A percentile compares a stretch with the other conserved stretches of the same genome.
Evolutionary conservation across 2,329 filamentous ascomycete genomes (phyloP).

Genomic region (Trichophyton mentagrophytes): DNA sequence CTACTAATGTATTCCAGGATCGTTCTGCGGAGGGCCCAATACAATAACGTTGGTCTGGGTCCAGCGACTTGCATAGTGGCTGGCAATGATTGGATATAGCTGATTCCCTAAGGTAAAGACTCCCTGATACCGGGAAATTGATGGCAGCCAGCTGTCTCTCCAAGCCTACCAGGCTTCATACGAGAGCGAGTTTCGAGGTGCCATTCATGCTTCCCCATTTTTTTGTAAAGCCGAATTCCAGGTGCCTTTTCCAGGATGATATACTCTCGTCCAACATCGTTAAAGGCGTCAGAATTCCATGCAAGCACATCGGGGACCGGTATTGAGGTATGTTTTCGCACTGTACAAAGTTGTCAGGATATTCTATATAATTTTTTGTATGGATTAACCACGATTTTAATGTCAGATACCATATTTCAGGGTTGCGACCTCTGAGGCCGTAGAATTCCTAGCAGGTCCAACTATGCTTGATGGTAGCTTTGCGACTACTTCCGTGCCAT

Average conservation of each 20-base stretch:
- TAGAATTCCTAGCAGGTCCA: neutral
- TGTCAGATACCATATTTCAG: constrained; percentile 7
- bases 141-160: constrained; percentile 2
- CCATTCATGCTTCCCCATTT: constrained; percentile 17
- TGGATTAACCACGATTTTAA: too few species aligned
- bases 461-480: neutral
- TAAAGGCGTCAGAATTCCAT: constrained; percentile 10
- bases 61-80: neutral
- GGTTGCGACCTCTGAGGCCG: constrained; percentile 15
- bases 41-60: constrained; percentile 3
- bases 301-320: constrained; percentile 11
- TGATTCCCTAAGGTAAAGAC: constrained; percentile 23
- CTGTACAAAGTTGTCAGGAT: neutral
- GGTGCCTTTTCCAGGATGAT: constrained; percentile 16
- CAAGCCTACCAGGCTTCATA: neutral
- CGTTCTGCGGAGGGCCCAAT: neutral
- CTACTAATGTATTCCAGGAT: neutral
- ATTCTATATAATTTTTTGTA: too few species aligned
- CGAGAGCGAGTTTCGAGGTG: neutral
- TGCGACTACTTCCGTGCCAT: constrained; percentile 4
- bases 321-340: constrained; percentile 6
- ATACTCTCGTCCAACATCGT: constrained; percentile 13
- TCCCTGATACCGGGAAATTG: constrained; percentile 5
- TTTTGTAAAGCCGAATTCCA: constrained; percentile 15
- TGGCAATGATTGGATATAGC: constrained; percentile 8